Conservation (phyloP, 139 green algal species). For the Zygnema cylindricum region DNA sequence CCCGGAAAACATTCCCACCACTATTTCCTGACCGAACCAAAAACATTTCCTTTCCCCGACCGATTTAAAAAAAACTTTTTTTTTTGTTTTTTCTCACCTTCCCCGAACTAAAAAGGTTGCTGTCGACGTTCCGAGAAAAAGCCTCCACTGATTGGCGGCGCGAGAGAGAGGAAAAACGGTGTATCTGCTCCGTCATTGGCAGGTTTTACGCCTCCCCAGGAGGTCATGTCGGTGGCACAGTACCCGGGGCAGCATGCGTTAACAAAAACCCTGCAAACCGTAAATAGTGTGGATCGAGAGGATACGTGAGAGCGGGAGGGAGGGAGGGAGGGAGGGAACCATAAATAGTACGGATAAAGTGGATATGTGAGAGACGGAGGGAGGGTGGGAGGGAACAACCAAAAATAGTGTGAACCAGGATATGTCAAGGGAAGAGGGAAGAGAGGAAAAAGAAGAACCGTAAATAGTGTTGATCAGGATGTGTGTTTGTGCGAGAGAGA, state of each 20-base stretch:
- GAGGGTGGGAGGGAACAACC: too few species aligned
- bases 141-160: neutral
- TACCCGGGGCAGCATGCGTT: conserved; percentile 58
- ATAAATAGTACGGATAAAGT: neutral
- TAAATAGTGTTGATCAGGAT: too few species aligned
- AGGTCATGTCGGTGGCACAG: conserved; percentile 59
- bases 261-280: conserved; percentile 52
- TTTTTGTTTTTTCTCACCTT: too few species aligned
- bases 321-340: neutral
- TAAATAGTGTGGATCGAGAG: neutral
- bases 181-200: conserved; percentile 37
- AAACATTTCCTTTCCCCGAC: too few species aligned
- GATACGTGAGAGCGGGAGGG: neutral
- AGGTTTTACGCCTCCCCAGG: conserved; percentile 38
- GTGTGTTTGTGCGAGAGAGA: too few species aligned
- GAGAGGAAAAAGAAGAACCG: too few species aligned
- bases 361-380: too few species aligned
- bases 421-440: too few species aligned
- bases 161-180: conserved; percentile 17
- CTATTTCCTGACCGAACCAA: too few species aligned
- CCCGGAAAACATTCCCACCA: too few species aligned
- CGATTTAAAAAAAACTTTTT: too few species aligned
- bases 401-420: too few species aligned
- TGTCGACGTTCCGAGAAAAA: conserved; percentile 14
- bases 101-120: conserved; percentile 6